Base-by-base conservation (phyloP, 371 early-diverging fungal species). In the Mucor velutinosus region DNA sequence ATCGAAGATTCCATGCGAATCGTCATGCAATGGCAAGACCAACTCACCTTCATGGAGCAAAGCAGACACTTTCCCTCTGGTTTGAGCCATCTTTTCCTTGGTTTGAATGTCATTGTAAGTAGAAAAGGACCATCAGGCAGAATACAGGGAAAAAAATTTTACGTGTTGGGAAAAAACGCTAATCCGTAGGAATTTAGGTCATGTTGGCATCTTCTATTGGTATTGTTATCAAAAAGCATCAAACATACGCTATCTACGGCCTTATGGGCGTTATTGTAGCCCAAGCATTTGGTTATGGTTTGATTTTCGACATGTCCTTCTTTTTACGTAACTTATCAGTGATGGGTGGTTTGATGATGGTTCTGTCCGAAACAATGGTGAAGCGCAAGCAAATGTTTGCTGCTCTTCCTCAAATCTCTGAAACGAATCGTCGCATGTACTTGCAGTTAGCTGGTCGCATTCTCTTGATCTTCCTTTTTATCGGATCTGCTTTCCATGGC, bases 1-100 rank as follows among this genome's bases (percentile, higher is more conserved):
- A 77, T 95, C 60, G 98, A 97, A 78, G 98, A 97, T 79, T 88
- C 97, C 5, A 72, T 97, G 37, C 89, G 98, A 56, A 95, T 97
- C 64, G 69, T 87, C 58, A 86, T 91, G 56, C 96, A 97, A 74
- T 97, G 95, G 91, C 68, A 77, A 57, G 95, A 95, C 72, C 97
- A 98, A 84, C 77, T 92, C 29, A 84, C 76, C 63, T 98, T 89
- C 77, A 85, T 98, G 74, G 82, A 92, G 62, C 79, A 88, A 58
- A 84, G 87, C 69, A 89, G 94, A 62, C 86, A 90, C 58, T 94
- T 97, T 73, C 92, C 93, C 3, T 83, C 81, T 75, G 88, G 89
- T 11, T 19, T 92, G 25, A 89, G 93, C 67, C 92, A 95, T 70
- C 27, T 93, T n/a, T 98, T 97, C 71, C 86, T 98, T 57, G 73